phyloP scores from a whole-genome alignment of 2,329 filamentous ascomycete species.

The Talaromyces piceae region DNA sequence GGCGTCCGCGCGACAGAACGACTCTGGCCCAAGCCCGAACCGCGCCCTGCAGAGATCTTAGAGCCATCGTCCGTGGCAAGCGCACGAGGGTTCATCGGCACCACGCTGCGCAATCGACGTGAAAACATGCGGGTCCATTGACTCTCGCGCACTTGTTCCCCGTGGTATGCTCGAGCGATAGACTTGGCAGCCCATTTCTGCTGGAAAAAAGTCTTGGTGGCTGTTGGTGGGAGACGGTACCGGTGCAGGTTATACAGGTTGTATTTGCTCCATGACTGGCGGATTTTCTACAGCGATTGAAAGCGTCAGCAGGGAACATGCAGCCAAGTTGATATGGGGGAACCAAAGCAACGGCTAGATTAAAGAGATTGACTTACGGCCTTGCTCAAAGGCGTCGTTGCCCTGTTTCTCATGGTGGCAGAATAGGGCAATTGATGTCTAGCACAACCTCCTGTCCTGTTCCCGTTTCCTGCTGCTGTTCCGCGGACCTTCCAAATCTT shows the following conservation, averaged over 20 bases:
- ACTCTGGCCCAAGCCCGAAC: conserved; percentile 55
- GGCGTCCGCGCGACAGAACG: conserved; percentile 51
- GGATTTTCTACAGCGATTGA: conserved; percentile 62
- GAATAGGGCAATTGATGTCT: conserved; percentile 3
- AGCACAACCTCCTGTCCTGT: conserved; percentile 1
- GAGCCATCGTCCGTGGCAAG: conserved; percentile 77
- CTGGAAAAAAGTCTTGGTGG: conserved; percentile 74
- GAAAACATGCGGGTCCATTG: conserved; percentile 94
- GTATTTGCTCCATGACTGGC: conserved; percentile 96
- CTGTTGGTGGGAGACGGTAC: conserved; percentile 40
- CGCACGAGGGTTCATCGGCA: conserved; percentile 74
- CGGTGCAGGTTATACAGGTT: conserved; percentile 82
- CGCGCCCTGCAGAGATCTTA: conserved; percentile 73
- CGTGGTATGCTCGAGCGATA: conserved; percentile 77
- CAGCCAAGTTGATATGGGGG: not conserved
- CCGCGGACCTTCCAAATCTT: not conserved
- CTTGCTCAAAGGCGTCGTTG: conserved; percentile 34
- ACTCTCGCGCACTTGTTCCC: conserved; percentile 85
- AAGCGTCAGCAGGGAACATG: not conserved
- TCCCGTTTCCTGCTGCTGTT: conserved; percentile 3
- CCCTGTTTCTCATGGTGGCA: conserved; percentile 40
- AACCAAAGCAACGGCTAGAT: too few relatives aligned
- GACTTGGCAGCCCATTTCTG: conserved; percentile 96
- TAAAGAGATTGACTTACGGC: conserved; percentile 23
- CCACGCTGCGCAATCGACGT: conserved; percentile 69